These are phyloP conservation scores for Trametes pubescens DNA, from an alignment of 1,284 basidiomycete genomes.

Conservation along the genomic window DNA sequence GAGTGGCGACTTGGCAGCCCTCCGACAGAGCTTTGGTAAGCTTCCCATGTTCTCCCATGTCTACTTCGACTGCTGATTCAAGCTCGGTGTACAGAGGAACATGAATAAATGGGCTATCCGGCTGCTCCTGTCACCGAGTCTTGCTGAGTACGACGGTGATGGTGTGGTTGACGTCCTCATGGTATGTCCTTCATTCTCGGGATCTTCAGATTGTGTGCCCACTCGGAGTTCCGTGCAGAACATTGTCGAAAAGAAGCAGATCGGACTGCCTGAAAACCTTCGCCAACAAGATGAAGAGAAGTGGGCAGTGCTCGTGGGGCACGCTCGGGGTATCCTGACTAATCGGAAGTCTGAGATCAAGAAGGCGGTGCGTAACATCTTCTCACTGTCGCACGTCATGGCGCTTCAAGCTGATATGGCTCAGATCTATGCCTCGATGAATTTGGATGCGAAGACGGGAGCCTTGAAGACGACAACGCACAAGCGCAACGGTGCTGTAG, in stretches of 20 bases:
- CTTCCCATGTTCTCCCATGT: no score
- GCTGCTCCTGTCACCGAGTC: neutral
- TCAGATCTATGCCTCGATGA: neutral
- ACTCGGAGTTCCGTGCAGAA: neutral
- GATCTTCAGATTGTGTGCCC: neutral
- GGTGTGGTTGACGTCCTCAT: constrained; percentile 1
- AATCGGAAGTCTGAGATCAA: constrained; percentile 1
- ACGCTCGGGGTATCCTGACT: neutral
- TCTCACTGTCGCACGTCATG: neutral
- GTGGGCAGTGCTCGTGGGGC: neutral
- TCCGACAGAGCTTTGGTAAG: neutral
- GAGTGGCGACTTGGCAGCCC: neutral
- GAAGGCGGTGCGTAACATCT: neutral
- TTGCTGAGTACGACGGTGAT: neutral
- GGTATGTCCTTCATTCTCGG: no score
- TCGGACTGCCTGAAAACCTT: neutral
- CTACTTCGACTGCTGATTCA: no score
- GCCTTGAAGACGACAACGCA: neutral
- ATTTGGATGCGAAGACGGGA: neutral
- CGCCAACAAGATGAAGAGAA: neutral
- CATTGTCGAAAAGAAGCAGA: neutral
- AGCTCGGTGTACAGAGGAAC: neutral
- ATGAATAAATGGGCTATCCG: neutral
- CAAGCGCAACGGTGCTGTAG: neutral
- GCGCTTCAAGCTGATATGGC: neutral